Percentiles rank a stretch among this genome's conserved stretches.
Evolutionary conservation across 2,329 filamentous ascomycete species (phyloP).

Genomic region (Paecilomyces dactylethromorphus): DNA sequence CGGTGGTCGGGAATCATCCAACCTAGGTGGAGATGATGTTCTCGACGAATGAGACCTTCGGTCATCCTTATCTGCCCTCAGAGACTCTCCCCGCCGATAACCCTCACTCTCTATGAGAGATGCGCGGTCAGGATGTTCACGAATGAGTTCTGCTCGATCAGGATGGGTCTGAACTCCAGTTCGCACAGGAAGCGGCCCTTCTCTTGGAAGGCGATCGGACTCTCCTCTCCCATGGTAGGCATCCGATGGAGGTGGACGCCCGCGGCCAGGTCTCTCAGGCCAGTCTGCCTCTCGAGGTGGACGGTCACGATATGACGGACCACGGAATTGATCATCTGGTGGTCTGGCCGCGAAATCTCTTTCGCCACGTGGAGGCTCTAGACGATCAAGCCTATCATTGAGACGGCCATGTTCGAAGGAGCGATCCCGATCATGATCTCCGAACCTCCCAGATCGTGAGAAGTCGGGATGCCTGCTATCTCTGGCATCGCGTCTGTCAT

Average conservation of each 20-base stretch:
- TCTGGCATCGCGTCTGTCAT: conserved; percentile 28
- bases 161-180: conserved; percentile 21
- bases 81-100: conserved; percentile 22
- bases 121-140: conserved; percentile 22
- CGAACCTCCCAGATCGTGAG: conserved; percentile 27
- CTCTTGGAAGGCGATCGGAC: conserved; percentile 9
- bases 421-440: conserved; percentile 29
- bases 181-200: conserved; percentile 18
- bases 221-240: conserved; percentile 17
- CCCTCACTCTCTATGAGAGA: conserved; percentile 15
- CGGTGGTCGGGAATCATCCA: conserved; percentile 17
- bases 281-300: conserved; percentile 30
- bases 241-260: conserved; percentile 22
- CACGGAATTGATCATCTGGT: conserved; percentile 34
- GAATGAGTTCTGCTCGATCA: conserved; percentile 27
- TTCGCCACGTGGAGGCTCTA: conserved; percentile 9
- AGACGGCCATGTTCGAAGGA: conserved; percentile 33
- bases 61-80: conserved; percentile 25
- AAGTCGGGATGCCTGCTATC: conserved; percentile 30
- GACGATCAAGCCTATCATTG: conserved; percentile 24
- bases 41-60: conserved; percentile 20
- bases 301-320: conserved; percentile 29
- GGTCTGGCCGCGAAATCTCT: conserved; percentile 27
- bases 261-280: conserved; percentile 27
- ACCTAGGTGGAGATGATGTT: conserved; percentile 18